Evolutionary conservation across 2,329 filamentous ascomycete genomes (phyloP).

Genomic region (Reticulascus tulasneorum): DNA sequence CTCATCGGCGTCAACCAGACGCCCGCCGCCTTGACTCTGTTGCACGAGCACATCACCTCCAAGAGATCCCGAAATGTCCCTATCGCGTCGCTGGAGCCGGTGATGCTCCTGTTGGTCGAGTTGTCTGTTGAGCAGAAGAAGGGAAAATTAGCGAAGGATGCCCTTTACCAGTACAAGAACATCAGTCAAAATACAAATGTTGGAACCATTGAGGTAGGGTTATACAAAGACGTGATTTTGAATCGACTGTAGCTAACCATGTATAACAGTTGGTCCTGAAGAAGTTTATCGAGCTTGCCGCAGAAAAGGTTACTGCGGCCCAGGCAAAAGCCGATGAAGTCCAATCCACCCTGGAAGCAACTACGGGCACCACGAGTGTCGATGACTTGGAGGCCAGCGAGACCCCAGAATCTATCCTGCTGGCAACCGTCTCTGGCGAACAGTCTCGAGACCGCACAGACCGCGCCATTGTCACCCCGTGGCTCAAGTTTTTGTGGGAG

Average conservation of each 20-base stretch:
- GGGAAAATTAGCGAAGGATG: conserved; percentile 97
- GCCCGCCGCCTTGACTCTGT: conserved; percentile 84
- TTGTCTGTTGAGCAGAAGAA: conserved; percentile 96
- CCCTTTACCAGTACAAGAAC: conserved; percentile 99
- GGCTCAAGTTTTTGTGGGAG: conserved; percentile 99
- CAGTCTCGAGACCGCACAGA: conserved; percentile 97
- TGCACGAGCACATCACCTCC: conserved; percentile 98
- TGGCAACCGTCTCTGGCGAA: conserved; percentile 96
- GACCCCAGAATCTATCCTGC: conserved; percentile 95
- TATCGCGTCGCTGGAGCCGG: conserved; percentile 92
- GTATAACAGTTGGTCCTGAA: conserved; percentile 81
- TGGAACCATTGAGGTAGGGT: conserved; percentile 84
- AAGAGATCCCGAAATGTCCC: conserved; percentile 97
- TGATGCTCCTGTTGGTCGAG: conserved; percentile 97
- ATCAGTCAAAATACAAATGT: conserved; percentile 99
- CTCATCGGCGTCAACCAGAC: conserved; percentile 96
- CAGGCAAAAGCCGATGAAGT: conserved; percentile 96
- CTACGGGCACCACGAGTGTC: conserved; percentile 67
- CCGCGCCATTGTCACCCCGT: conserved; percentile 95
- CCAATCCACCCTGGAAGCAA: conserved; percentile 79
- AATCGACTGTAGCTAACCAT: conserved; percentile 4
- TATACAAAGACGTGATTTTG: no score
- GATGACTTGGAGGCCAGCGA: conserved; percentile 96
- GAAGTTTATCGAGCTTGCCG: conserved; percentile 95
- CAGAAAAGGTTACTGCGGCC: conserved; percentile 91